Evolutionary conservation across 305 asterid species (phyloP), one percentile per base, ranked within the genome.

Genomic region (Fraxinus xanthoxyloides): DNA sequence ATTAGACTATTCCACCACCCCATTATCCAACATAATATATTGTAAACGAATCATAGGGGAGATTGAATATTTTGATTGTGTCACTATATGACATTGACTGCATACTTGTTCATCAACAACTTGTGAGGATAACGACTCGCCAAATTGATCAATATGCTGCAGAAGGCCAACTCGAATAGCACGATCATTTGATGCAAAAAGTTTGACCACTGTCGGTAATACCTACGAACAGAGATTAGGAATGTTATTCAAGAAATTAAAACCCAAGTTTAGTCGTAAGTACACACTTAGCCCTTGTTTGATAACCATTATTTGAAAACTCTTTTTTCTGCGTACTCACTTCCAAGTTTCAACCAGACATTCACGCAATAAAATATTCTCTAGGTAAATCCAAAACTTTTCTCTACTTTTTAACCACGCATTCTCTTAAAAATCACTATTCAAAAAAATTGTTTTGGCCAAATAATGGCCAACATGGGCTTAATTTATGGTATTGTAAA

Each of bases 91-190:
- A n/a, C n/a, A n/a, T n/a, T n/a, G n/a, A 73, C 32, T 54, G 26
- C 95, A 84, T 89, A 94, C 99, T 88, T 96, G 99, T 83, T 96
- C 99, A 48, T 96, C 99, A 87, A 94, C 97, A 77, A 90, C 87
- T 90, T 96, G 97, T 61, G 97, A 65, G 59, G 97, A 90, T 79
- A 96, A 89, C 59, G 98, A 90, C 87, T 94, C 97, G 80, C 99
- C 99, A 85, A 86, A 96, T 85, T 94, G 97, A 88, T 96, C 98
- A 82, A 96, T 91, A 77, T 96, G 98, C 87, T 94, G 99, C 89
- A 96, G 93, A 72, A 94, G 97, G 78, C 91, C 90, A 77, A 93
- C 93, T 19, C 99, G 92, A 78, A 96, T 94, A 69, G 98, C 90
- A 80, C 98, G 95, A 83, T 96, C 99, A 84, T 89, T 92, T 38